Evolutionary conservation across 352 stramenopile genomes (phyloP), one percentile per base, ranked within the genome.

Genomic region (Globisporangium sylvaticum): DNA sequence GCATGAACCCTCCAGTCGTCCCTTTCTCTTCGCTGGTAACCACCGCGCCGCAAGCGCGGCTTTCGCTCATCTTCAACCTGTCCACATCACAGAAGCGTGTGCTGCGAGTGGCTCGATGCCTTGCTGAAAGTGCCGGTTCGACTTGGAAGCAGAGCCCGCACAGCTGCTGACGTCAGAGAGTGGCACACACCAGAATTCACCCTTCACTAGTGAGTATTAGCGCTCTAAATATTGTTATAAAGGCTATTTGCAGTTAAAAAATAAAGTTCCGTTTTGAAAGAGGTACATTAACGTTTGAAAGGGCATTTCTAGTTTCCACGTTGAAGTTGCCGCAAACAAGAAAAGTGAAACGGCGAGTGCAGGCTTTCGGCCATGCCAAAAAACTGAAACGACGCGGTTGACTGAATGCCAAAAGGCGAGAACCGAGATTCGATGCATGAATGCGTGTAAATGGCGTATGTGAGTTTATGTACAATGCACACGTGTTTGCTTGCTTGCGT

Each of bases 41-140:
- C 52, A 58, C 25, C 52, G 22, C 3, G 4, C 52, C 1, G 12
- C 37, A 8, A 9, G 18, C 14, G 25, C 20, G 25, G 5, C 25
- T 37, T 20, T 34, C 18, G 18, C 24, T 31, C 25, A 24, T 34
- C 20, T 58, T 25, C 25, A 42, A 25, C 12, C 54, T 25, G 18
- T 25, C 54, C 29, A 22, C 27, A 34, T 59, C 54, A 59, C 54
- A 39, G 4, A 34, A 3, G 27, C 29, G 6, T 15, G 27, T 10
- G 54, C 29, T 32, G 54, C 54, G 54, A 59, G 54, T 44, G 54
- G 54, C 54, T 58, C 15, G 52, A 34, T 58, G 25, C 27, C 12
- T 5, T 8, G 8, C 4, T 9, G 9, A 20, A 4, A 7, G 4
- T n/a, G 52, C 52, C 6, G 52, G 52, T 58, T 58, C 52, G 14